Evolutionary conservation across 176 grass and related monocot genomes (phyloP).

Genomic region (Avena atlantica): DNA sequence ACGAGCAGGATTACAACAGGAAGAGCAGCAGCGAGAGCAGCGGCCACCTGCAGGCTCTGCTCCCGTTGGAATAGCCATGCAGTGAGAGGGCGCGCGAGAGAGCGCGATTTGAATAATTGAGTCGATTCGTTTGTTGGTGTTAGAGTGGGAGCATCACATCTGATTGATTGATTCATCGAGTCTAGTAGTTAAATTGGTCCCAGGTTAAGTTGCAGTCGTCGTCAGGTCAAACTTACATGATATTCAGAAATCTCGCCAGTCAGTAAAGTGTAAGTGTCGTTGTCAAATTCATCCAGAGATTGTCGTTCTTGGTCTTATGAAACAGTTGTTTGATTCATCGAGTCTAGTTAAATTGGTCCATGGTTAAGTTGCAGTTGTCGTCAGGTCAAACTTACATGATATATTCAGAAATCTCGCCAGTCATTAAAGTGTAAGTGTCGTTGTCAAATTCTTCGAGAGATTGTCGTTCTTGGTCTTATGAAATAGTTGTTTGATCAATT

Average conservation of each 20-base stretch:
- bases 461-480: not conserved
- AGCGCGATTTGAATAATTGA: not conserved
- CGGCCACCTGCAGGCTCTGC: not conserved
- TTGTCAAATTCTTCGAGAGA: not conserved
- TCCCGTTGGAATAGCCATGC: not conserved
- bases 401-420: not conserved
- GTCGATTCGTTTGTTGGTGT: not conserved
- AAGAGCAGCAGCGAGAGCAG: not conserved
- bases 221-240: not conserved
- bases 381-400: not conserved
- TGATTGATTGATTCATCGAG: not conserved
- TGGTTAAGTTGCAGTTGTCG: too few relatives aligned
- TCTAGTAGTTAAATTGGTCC: not conserved
- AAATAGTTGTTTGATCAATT: not conserved
- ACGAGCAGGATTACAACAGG: not conserved
- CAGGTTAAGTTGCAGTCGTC: not conserved
- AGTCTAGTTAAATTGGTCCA: too few relatives aligned
- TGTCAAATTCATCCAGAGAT: not conserved
- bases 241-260: not conserved
- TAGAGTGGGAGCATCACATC: not conserved
- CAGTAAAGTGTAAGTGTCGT: not conserved
- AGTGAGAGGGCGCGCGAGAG: not conserved
- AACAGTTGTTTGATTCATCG: not conserved
- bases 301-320: not conserved
- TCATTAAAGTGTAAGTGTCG: not conserved